A percentile compares a stretch with the other conserved stretches of the same genome.
These are phyloP conservation scores for Pleurotus sapidus DNA, from an alignment of 768 basidiomycete genomes.

Conservation along the genomic window DNA sequence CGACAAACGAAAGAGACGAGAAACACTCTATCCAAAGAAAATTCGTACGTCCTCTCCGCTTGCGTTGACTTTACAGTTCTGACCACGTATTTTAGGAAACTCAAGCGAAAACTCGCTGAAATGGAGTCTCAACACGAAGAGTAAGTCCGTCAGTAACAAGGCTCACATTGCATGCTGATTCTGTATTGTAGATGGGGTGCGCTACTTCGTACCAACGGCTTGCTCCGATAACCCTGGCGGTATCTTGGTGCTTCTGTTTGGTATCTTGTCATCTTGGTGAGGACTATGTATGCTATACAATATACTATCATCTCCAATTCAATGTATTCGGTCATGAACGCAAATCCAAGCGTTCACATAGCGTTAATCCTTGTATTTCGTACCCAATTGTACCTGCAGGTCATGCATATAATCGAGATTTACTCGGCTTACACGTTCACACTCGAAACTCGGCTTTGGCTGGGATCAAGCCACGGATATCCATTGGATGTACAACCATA, in stretches of 20 bases:
- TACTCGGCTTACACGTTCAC: too few relatives aligned
- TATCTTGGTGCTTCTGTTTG: neutral
- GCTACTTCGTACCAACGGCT: constrained; percentile 50
- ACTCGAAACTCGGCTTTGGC: too few relatives aligned
- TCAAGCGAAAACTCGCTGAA: constrained; percentile 70
- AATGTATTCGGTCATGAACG: constrained; percentile 9
- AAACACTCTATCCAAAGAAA: constrained; percentile 75
- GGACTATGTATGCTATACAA: neutral
- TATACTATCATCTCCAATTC: constrained; percentile 6
- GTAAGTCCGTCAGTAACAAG: constrained; percentile 39
- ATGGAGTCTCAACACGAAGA: constrained; percentile 76
- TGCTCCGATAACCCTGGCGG: constrained; percentile 28
- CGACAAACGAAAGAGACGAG: constrained; percentile 70
- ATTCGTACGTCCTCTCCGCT: constrained; percentile 53
- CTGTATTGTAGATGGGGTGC: constrained; percentile 55
- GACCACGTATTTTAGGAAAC: constrained; percentile 40
- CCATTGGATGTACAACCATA: too few relatives aligned
- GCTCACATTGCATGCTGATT: neutral
- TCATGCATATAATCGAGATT: too few relatives aligned
- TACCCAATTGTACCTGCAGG: too few relatives aligned
- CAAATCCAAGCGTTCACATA: too few relatives aligned
- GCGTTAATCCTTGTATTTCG: too few relatives aligned
- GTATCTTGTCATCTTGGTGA: neutral
- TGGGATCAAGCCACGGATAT: too few relatives aligned
- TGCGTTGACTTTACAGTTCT: constrained; percentile 1